Evolutionary conservation across 208 protist genomes (phyloP), one percentile per base, ranked within the genome.

Genomic region (Phytomonas sp.): DNA sequence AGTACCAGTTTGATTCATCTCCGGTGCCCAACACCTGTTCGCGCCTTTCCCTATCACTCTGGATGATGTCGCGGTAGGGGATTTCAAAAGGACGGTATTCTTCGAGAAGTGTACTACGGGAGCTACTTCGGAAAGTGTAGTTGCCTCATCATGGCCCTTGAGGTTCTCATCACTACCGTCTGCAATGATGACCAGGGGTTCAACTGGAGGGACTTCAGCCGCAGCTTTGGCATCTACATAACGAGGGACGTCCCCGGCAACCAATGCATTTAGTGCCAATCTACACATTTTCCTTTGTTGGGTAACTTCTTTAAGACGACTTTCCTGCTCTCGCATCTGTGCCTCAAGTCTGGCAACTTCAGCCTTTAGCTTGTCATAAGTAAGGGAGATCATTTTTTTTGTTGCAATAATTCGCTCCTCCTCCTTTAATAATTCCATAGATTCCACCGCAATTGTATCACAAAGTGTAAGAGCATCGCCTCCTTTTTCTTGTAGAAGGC

Each of bases 261-360:
- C 77, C 23, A 91, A 73, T 34, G 88, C 74, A 66, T 92, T 93
- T 52, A 96, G 77, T 11, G 86, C 88, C 5, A 84, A 69, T 62
- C 83, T 91, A 73, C 87, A 94, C 42, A 94, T 69, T 30, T 79
- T 79, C 67, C 91, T 90, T 70, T 92, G 85, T 65, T 93, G 78
- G 63, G 73, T 66, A 19, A 91, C 80, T 40, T 89, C 82, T 42
- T 77, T 36, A 60, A 86, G 64, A 29, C 83, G 84, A 8, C 75
- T 68, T 74, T 89, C 81, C 49, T 88, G 80, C 30, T 84, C 74
- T 11, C 78, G 76, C 70, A 94, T 79, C 68, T 93, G 88, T 70
- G 87, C 84, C 77, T 96, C 88, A 23, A 93, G 81, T 29, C 91
- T 84, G 32, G 78, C 74, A 52, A 94, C 60, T 68, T 96, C 91